A percentile compares a stretch with the other conserved stretches of the same genome.
These are phyloP conservation scores for Rosa hybrid DNA, from an alignment of 331 rosid genomes.

Conservation along the genomic window DNA sequence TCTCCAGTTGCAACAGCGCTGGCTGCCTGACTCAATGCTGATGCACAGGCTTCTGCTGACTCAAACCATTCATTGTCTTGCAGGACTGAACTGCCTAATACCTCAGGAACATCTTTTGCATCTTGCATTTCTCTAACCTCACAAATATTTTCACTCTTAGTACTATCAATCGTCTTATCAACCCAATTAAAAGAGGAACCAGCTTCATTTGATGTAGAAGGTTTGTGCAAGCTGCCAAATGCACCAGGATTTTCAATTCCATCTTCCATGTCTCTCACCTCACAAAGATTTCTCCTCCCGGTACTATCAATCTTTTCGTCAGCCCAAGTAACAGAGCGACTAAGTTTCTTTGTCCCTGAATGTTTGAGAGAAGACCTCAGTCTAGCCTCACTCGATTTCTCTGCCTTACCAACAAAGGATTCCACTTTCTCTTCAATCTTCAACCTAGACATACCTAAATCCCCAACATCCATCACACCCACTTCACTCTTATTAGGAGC, in stretches of 20 bases:
- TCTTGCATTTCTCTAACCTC: slow-evolving; percentile 49
- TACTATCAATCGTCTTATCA: slow-evolving; percentile 44
- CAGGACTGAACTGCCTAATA: slow-evolving; percentile 15
- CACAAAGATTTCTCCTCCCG: slow-evolving; percentile 50
- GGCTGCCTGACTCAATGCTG: slow-evolving; percentile 72
- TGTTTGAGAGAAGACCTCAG: slow-evolving; percentile 72
- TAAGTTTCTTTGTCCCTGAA: slow-evolving; percentile 47
- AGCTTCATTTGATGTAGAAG: slow-evolving; percentile 40
- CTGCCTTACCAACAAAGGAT: slow-evolving; percentile 31
- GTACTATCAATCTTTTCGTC: slow-evolving; percentile 49
- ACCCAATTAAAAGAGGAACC: slow-evolving; percentile 61
- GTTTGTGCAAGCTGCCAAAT: slow-evolving; percentile 14
- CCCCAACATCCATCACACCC: not conserved
- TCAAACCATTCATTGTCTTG: slow-evolving; percentile 44
- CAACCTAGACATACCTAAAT: slow-evolving; percentile 11
- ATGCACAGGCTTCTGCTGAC: slow-evolving; percentile 87
- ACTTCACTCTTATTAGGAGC: slow-evolving; percentile 13
- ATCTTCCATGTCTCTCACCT: slow-evolving; percentile 46
- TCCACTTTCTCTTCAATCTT: slow-evolving; percentile 34
- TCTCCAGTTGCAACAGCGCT: slow-evolving; percentile 65
- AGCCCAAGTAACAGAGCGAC: slow-evolving; percentile 88
- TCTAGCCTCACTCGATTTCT: slow-evolving; percentile 30
- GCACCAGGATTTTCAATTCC: slow-evolving; percentile 21
- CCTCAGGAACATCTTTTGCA: slow-evolving; percentile 31
- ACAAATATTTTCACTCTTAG: slow-evolving; percentile 41